phyloP scores from a whole-genome alignment of 352 stramenopile genomes.

The Globisporangium orthogonon region DNA sequence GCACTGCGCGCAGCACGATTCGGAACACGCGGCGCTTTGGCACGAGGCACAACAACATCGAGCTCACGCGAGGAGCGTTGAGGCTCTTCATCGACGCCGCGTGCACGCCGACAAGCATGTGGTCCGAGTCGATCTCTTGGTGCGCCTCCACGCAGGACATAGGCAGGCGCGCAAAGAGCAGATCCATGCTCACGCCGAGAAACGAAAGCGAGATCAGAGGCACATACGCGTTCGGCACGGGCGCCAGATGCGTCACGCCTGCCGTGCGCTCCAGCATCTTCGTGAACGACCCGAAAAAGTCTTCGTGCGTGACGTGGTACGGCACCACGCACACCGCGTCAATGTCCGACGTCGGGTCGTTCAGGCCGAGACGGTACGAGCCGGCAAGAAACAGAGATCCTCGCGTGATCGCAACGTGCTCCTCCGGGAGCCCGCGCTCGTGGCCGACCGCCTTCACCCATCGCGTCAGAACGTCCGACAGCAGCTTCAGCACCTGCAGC shows the following conservation, averaged over 20 bases:
- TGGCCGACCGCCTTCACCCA: slow-evolving; percentile 76
- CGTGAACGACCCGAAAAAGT: slow-evolving; percentile 85
- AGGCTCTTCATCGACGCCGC: slow-evolving; percentile 92
- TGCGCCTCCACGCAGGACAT: slow-evolving; percentile 53
- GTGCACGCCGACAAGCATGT: slow-evolving; percentile 91
- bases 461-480: slow-evolving; percentile 65
- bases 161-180: slow-evolving; percentile 86
- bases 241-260: slow-evolving; percentile 67
- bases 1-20: slow-evolving; percentile 66
- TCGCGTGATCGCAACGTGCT: slow-evolving; percentile 69
- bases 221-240: slow-evolving; percentile 88
- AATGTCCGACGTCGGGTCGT: slow-evolving; percentile 77
- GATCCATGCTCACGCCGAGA: slow-evolving; percentile 85
- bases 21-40: slow-evolving; percentile 87
- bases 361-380: slow-evolving; percentile 79
- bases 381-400: slow-evolving; percentile 79
- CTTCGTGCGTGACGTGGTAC: slow-evolving; percentile 74
- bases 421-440: slow-evolving; percentile 55
- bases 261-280: slow-evolving; percentile 49
- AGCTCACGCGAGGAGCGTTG: slow-evolving; percentile 93
- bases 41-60: slow-evolving; percentile 92
- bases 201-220: slow-evolving; percentile 90
- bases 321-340: slow-evolving; percentile 79
- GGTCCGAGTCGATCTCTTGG: slow-evolving; percentile 81
- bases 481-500: slow-evolving; percentile 53